Base-by-base conservation (phyloP, 257 asterid species). In the Petrea volubilis region DNA sequence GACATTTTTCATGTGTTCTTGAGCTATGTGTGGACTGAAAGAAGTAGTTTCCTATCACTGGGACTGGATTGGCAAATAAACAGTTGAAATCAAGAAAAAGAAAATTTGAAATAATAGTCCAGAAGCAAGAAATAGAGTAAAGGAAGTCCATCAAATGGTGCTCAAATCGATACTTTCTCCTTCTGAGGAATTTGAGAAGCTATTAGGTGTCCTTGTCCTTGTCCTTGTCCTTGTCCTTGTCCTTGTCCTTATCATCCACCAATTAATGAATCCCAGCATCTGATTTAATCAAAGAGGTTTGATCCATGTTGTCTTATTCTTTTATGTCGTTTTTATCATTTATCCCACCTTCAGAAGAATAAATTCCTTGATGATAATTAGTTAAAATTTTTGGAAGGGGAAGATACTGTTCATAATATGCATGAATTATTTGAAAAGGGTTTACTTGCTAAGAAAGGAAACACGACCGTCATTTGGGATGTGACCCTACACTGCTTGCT, bases 401-500 rank as follows among this genome's bases (percentile, higher is more conserved):
- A n/a, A n/a, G n/a, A n/a, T n/a, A n/a, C n/a, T n/a, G n/a, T n/a
- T n/a, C n/a, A n/a, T n/a, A 71, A 23, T 31, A 60, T 20, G 67
- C 12, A 24, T 68, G 1, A 15, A 20, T 3, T 4, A 27, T 59
- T 43, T 46, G 50, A 20, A 46, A 18, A 60, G n/a, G 1, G 7
- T 33, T 25, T 15, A 17, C 56, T 40, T 40, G 65, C 18, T 38
- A 25, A 59, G 66, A 29, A 9, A 25, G 43, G 17, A 40, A 36
- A 47, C 15, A 60, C 60, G 15, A 71, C 3, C 28, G 25, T 68
- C 41, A 24, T 71, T n/a, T n/a, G n/a, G n/a, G n/a, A n/a, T n/a
- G n/a, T n/a, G n/a, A n/a, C n/a, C n/a, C n/a, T n/a, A n/a, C n/a
- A n/a, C n/a, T n/a, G n/a, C n/a, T n/a, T 34, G 49, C 41, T 17